These are phyloP conservation scores for Mortierella sp. DNA, from an alignment of 371 early-diverging fungal species.

Conservation along the genomic window DNA sequence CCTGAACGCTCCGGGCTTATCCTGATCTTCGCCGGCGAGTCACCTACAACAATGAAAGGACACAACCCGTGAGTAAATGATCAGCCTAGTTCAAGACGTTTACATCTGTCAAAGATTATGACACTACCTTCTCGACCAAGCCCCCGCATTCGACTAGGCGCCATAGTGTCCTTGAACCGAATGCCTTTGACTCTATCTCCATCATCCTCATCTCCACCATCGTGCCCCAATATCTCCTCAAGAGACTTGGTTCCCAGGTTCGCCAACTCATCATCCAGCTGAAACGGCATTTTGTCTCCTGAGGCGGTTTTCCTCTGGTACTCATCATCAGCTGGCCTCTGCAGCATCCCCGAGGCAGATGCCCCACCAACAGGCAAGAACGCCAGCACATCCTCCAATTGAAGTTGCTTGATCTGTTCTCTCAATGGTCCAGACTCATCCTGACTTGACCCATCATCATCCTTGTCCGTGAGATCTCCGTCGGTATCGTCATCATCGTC, in stretches of 20 bases:
- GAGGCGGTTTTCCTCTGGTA: constrained; percentile 32
- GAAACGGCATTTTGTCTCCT: constrained; percentile 53
- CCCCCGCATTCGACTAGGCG: constrained; percentile 15
- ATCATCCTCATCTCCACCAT: constrained; percentile 44
- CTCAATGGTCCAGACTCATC: constrained; percentile 50
- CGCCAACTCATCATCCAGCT: constrained; percentile 51
- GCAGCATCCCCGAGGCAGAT: constrained; percentile 30
- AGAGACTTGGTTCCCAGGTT: constrained; percentile 35
- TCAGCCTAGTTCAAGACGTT: too few species aligned
- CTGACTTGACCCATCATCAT: constrained; percentile 53
- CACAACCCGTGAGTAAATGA: neutral
- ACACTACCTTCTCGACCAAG: constrained; percentile 35
- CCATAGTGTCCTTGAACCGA: constrained; percentile 32
- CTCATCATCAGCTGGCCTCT: constrained; percentile 5
- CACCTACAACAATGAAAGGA: constrained; percentile 16
- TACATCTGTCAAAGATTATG: neutral
- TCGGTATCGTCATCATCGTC: constrained; percentile 30
- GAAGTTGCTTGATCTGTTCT: constrained; percentile 51
- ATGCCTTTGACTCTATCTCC: constrained; percentile 29
- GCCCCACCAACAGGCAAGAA: constrained; percentile 47
- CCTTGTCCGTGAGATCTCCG: constrained; percentile 39
- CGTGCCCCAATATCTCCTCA: constrained; percentile 51
- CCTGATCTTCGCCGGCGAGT: constrained; percentile 13
- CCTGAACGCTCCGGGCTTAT: constrained; percentile 44
- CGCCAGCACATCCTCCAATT: constrained; percentile 49